These are phyloP conservation scores for Chaetomium tenue DNA, from an alignment of 495 filamentous ascomycete genomes.

Conservation along the genomic window DNA sequence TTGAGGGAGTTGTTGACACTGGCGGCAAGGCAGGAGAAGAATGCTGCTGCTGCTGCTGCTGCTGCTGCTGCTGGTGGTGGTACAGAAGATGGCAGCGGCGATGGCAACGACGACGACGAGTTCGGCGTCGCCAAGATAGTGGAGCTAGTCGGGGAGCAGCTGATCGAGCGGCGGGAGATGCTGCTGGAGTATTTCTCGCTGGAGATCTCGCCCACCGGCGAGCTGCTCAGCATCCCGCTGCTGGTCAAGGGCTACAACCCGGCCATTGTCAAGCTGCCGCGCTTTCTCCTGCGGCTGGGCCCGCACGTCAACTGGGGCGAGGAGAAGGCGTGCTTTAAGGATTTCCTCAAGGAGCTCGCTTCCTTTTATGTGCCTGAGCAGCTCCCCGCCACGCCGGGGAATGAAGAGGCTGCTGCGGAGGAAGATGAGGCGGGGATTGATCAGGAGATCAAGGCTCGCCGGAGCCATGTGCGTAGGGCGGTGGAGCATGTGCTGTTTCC, in stretches of 20 bases:
- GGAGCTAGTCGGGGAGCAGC: constrained; percentile 53
- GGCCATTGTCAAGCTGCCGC: constrained; percentile 77
- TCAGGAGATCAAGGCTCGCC: constrained; percentile 51
- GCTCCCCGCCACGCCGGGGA: constrained; percentile 57
- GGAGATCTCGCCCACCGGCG: constrained; percentile 73
- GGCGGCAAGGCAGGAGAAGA: constrained; percentile 67
- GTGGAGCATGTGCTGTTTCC: constrained; percentile 78
- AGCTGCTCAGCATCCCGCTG: constrained; percentile 76
- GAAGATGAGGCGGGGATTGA: constrained; percentile 15
- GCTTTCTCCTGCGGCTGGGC: constrained; percentile 83
- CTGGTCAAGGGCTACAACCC: constrained; percentile 88
- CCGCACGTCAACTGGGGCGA: constrained; percentile 83
- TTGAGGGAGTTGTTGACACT: constrained; percentile 68
- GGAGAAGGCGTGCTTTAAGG: constrained; percentile 83
- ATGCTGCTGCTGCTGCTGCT: constrained; percentile 23
- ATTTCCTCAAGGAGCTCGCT: constrained; percentile 83
- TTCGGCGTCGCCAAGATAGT: constrained; percentile 67
- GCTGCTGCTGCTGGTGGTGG: constrained; percentile 26
- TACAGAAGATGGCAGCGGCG: too few relatives aligned
- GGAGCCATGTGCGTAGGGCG: constrained; percentile 56
- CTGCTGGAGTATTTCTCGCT: constrained; percentile 89
- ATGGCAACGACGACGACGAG: constrained; percentile 42
- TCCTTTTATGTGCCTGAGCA: constrained; percentile 87
- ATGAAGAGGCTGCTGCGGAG: constrained; percentile 22
- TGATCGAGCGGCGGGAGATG: constrained; percentile 80